Conservation (phyloP, 371 early-diverging fungal species). For the Catenaria anguillulae region DNA sequence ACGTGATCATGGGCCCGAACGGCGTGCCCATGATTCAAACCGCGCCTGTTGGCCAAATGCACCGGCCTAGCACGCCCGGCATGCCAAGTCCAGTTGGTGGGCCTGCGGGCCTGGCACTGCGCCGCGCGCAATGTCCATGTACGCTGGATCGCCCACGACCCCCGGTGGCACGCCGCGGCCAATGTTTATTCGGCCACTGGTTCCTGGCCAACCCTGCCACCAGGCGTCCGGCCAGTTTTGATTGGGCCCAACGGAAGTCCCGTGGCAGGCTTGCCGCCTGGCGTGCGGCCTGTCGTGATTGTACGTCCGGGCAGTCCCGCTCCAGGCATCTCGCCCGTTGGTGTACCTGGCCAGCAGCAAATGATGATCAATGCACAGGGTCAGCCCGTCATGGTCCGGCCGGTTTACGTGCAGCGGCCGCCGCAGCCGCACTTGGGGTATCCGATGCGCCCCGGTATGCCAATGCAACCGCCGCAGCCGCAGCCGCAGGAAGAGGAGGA, state of each 20-base stretch:
- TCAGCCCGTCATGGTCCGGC: background rate
- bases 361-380: background rate
- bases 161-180: background rate
- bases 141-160: background rate
- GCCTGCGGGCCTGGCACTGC: too few relatives aligned
- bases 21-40: background rate
- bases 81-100: too few relatives aligned
- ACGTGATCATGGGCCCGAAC: constrained; percentile 1
- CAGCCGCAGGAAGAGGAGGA: background rate
- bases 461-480: background rate
- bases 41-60: too few relatives aligned
- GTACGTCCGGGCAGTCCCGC: background rate
- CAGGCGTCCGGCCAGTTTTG: too few relatives aligned
- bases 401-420: background rate
- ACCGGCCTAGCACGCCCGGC: too few relatives aligned
- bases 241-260: too few relatives aligned
- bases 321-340: too few relatives aligned
- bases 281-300: background rate
- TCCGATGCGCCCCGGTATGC: background rate
- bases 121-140: too few relatives aligned
- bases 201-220: too few relatives aligned
- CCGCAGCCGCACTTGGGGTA: too few relatives aligned
- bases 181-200: too few relatives aligned
- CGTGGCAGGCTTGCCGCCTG: background rate
- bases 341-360: background rate